phyloP scores from a whole-genome alignment of 768 basidiomycete genomes.

The Rhodotorula diobovata region DNA sequence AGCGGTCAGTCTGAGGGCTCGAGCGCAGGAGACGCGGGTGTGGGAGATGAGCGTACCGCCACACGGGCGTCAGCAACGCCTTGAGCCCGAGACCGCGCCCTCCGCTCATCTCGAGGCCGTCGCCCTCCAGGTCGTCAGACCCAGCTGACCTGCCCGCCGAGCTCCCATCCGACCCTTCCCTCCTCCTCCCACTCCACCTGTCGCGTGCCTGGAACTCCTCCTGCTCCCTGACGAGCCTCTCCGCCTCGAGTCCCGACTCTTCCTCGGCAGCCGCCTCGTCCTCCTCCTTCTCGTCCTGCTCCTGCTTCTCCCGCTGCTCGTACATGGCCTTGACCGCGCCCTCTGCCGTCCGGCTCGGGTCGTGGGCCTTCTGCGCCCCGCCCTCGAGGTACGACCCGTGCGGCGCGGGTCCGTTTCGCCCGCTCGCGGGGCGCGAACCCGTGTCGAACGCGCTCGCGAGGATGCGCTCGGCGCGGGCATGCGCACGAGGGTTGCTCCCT shows the following conservation, averaged over 20 bases:
- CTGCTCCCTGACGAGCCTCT: not conserved
- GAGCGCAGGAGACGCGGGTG: too few relatives aligned
- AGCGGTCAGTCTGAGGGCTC: too few relatives aligned
- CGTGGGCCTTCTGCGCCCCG: not conserved
- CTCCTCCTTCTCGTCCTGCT: not conserved
- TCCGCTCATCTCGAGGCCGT: not conserved
- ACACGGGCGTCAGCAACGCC: not conserved
- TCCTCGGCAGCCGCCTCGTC: not conserved
- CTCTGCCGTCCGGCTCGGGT: constrained; percentile 14
- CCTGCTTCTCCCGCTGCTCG: constrained; percentile 11
- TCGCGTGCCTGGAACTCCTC: not conserved
- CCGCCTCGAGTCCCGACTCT: not conserved
- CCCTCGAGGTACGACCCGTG: not conserved
- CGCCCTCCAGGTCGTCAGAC: not conserved
- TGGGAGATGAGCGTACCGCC: not conserved
- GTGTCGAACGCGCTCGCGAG: not conserved
- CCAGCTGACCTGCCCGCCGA: fast-evolving
- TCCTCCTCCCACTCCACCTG: not conserved
- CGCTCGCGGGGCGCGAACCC: not conserved
- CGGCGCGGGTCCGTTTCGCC: too few relatives aligned
- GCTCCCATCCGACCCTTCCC: not conserved
- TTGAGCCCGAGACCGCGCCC: not conserved
- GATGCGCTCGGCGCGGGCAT: constrained; percentile 4
- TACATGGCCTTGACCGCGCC: constrained; percentile 18
- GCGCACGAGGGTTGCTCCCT: not conserved